phyloP scores from a whole-genome alignment of 2,329 filamentous ascomycete species.

The Fusarium sarcochroum region DNA sequence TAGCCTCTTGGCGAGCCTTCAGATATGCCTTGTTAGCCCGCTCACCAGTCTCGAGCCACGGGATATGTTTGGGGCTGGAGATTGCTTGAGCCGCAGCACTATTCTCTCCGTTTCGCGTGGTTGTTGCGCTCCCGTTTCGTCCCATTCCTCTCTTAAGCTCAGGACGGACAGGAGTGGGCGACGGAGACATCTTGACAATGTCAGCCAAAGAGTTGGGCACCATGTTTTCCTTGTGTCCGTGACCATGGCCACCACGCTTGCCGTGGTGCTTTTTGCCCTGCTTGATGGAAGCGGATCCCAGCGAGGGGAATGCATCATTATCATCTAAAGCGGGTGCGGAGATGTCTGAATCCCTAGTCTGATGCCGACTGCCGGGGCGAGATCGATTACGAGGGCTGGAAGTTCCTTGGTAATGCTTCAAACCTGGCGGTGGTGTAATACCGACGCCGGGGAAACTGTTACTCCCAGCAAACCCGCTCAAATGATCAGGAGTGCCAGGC shows the following conservation, averaged over 20 bases:
- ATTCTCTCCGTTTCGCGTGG: slow-evolving; percentile 78
- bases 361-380: slow-evolving; percentile 85
- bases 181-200: slow-evolving; percentile 94
- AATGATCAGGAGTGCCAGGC: slow-evolving; percentile 70
- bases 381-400: slow-evolving; percentile 81
- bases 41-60: slow-evolving; percentile 95
- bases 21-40: slow-evolving; percentile 94
- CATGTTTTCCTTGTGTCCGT: slow-evolving; percentile 76
- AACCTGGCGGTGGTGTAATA: slow-evolving; percentile 77
- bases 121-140: slow-evolving; percentile 75
- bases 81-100: slow-evolving; percentile 87
- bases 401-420: slow-evolving; percentile 73
- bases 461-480: slow-evolving; percentile 66
- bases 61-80: slow-evolving; percentile 88
- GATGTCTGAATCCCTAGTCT: slow-evolving; percentile 70
- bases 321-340: slow-evolving; percentile 88
- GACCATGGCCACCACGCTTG: slow-evolving; percentile 87
- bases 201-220: slow-evolving; percentile 87
- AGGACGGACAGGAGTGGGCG: slow-evolving; percentile 76
- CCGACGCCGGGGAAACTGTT: slow-evolving; percentile 66
- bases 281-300: slow-evolving; percentile 82
- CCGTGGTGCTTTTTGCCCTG: slow-evolving; percentile 92
- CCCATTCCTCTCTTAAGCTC: slow-evolving; percentile 69
- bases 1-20: slow-evolving; percentile 94
- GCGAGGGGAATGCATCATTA: slow-evolving; percentile 92